Percentiles rank a stretch among this genome's conserved stretches.
phyloP scores from a whole-genome alignment of 306 rosid species.

The Castanea crenata region DNA sequence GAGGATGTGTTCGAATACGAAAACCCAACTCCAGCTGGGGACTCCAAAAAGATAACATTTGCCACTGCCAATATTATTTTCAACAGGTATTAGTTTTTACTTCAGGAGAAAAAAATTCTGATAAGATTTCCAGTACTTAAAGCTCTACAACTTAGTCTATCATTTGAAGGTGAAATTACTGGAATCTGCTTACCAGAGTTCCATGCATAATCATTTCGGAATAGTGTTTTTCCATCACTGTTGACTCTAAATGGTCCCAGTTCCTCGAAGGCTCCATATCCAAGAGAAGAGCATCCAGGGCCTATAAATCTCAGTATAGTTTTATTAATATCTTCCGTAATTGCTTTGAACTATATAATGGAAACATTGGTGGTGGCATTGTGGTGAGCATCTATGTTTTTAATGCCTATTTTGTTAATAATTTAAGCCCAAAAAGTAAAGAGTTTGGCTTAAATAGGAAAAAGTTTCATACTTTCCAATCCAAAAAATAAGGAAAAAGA shows the following conservation, averaged over 20 bases:
- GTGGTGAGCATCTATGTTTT: too few relatives aligned
- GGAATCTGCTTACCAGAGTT: constrained; percentile 32
- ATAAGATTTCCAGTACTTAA: too few relatives aligned
- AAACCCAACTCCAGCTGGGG: constrained; percentile 72
- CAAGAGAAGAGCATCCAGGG: constrained; percentile 73
- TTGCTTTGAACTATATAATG: too few relatives aligned
- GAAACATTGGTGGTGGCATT: too few relatives aligned
- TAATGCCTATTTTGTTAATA: too few relatives aligned
- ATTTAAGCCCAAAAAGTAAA: too few relatives aligned
- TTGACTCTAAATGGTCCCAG: constrained; percentile 68
- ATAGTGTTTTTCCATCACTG: constrained; percentile 50
- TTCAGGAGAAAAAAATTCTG: too few relatives aligned
- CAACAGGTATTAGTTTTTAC: not conserved
- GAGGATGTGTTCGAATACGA: constrained; percentile 48
- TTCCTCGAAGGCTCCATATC: constrained; percentile 64
- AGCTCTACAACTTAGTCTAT: not conserved
- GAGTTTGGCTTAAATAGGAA: too few relatives aligned
- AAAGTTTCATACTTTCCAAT: too few relatives aligned
- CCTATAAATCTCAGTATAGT: constrained; percentile 33
- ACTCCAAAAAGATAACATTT: constrained; percentile 57
- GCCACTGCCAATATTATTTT: constrained; percentile 47
- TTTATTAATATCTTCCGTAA: not conserved
- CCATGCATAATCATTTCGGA: constrained; percentile 45
- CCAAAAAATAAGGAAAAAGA: too few relatives aligned
- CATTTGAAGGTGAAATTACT: not conserved